phyloP scores from a whole-genome alignment of 2,329 filamentous ascomycete genomes.

The Ophiostoma perfectum region DNA sequence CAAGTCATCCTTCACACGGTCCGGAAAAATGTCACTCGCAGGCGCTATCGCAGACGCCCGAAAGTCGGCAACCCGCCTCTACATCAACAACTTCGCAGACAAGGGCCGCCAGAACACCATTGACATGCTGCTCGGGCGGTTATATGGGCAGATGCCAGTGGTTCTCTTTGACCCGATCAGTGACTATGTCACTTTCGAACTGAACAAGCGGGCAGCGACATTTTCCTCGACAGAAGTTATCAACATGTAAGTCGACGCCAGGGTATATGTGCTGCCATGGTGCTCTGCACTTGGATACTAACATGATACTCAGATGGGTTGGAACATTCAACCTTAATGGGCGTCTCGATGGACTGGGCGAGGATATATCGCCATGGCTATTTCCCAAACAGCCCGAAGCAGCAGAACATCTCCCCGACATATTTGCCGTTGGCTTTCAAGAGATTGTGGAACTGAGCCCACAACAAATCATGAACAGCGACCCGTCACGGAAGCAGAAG shows the following conservation, averaged over 20 bases:
- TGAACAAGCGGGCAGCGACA: slow-evolving; percentile 61
- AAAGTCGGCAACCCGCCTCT: slow-evolving; percentile 88
- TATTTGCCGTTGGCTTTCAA: slow-evolving; percentile 89
- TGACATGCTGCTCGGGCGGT: slow-evolving; percentile 79
- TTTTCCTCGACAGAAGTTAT: slow-evolving; percentile 72
- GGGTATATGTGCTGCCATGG: not conserved
- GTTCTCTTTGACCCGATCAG: slow-evolving; percentile 91
- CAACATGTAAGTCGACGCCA: slow-evolving; percentile 52
- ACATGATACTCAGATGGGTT: slow-evolving; percentile 44
- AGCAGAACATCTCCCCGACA: slow-evolving; percentile 65
- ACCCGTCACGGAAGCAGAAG: slow-evolving; percentile 73
- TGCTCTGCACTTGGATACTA: not conserved
- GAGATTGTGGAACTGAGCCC: slow-evolving; percentile 98
- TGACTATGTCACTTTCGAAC: slow-evolving; percentile 75
- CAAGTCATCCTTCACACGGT: slow-evolving; percentile 89
- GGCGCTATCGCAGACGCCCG: slow-evolving; percentile 91
- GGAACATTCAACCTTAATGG: slow-evolving; percentile 97
- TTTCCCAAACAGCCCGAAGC: slow-evolving; percentile 51
- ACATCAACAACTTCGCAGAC: slow-evolving; percentile 97
- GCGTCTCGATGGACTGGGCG: slow-evolving; percentile 66
- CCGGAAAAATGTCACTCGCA: slow-evolving; percentile 91
- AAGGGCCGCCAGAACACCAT: slow-evolving; percentile 91
- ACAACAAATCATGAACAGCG: slow-evolving; percentile 98
- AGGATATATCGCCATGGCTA: slow-evolving; percentile 82
- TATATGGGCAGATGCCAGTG: slow-evolving; percentile 78